phyloP scores from a whole-genome alignment of 768 basidiomycete genomes.

The Psilocybe sp. region DNA sequence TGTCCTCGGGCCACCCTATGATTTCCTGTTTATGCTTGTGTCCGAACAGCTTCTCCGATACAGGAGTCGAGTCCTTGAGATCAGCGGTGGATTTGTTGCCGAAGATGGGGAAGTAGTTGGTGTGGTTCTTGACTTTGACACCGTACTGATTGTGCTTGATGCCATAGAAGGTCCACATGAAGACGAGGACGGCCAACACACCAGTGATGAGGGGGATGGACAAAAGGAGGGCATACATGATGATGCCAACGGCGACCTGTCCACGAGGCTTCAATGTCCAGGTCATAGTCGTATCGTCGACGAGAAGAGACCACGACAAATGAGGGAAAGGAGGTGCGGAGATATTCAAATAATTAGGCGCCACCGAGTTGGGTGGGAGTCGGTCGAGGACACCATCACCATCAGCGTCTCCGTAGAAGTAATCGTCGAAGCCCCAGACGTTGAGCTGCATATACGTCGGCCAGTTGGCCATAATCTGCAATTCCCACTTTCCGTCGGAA shows the following conservation, averaged over 20 bases:
- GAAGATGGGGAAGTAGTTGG: conserved; percentile 88
- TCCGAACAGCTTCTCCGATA: conserved; percentile 74
- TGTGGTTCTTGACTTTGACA: conserved; percentile 66
- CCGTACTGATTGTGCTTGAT: conserved; percentile 94
- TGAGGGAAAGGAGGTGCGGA: conserved; percentile 87
- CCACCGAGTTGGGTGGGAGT: conserved; percentile 82
- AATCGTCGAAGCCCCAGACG: conserved; percentile 88
- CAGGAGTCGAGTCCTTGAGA: conserved; percentile 58
- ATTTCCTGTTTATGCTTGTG: conserved; percentile 64
- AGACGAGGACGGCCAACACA: conserved; percentile 75
- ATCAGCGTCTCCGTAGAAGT: conserved; percentile 89
- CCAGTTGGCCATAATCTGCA: conserved; percentile 89
- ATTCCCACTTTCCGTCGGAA: conserved; percentile 70
- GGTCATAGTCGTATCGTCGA: conserved; percentile 73
- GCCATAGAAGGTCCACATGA: conserved; percentile 96
- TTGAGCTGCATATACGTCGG: conserved; percentile 89
- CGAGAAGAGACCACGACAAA: conserved; percentile 80
- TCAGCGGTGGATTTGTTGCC: conserved; percentile 72
- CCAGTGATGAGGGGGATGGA: conserved; percentile 85
- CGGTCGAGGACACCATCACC: conserved; percentile 87
- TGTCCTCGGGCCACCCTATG: conserved; percentile 97
- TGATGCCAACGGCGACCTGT: conserved; percentile 73
- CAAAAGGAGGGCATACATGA: conserved; percentile 84
- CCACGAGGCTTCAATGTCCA: conserved; percentile 86
- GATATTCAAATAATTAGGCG: conserved; percentile 88